Conservation (phyloP, 345 rosid genomes). For the Melaleuca quinquenervia region DNA sequence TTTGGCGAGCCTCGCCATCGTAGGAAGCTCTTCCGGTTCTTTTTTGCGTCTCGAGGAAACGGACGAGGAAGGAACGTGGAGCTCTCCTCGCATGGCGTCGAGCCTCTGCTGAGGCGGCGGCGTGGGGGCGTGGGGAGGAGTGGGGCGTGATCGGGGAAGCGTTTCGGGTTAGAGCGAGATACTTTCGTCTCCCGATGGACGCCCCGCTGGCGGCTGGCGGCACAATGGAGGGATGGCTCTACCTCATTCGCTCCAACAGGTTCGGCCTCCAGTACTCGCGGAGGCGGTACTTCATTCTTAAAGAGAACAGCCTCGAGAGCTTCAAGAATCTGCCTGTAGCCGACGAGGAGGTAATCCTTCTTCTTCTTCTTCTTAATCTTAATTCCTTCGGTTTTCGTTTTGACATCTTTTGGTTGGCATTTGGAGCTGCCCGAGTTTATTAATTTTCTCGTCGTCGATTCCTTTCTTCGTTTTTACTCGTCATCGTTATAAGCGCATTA, state of each 20-base stretch:
- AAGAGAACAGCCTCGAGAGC: slow-evolving; percentile 45
- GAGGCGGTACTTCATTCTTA: slow-evolving; percentile 71
- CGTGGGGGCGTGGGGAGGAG: background rate
- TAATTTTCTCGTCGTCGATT: background rate
- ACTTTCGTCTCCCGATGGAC: background rate
- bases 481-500: background rate
- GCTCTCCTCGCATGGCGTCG: background rate
- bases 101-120: background rate
- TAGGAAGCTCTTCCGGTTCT: background rate
- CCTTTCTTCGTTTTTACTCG: background rate
- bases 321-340: slow-evolving; percentile 50
- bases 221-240: slow-evolving; percentile 90
- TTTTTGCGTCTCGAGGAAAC: background rate
- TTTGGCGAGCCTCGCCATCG: background rate
- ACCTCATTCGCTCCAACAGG: slow-evolving; percentile 62
- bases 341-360: slow-evolving; percentile 34
- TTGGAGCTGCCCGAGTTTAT: background rate
- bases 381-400: background rate
- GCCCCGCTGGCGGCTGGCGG: slow-evolving; percentile 14
- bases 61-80: background rate
- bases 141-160: background rate
- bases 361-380: background rate
- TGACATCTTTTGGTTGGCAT: background rate
- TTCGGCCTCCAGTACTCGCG: slow-evolving; percentile 69
- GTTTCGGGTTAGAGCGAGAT: background rate